These are phyloP conservation scores for Corymbia maculata DNA, from an alignment of 345 rosid genomes.

Conservation along the genomic window DNA sequence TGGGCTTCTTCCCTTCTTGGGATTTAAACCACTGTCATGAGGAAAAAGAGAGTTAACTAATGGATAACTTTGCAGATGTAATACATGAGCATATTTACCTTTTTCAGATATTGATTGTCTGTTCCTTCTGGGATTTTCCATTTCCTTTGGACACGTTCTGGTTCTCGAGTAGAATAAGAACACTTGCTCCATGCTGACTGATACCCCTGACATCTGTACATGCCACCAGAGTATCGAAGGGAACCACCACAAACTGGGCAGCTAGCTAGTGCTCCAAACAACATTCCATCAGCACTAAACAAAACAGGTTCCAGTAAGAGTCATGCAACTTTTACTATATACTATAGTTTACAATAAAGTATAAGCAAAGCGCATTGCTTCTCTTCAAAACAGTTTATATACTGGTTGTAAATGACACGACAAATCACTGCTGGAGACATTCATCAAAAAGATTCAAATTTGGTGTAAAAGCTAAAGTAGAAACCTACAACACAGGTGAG, in stretches of 20 bases:
- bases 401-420: neutral
- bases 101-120: constrained; percentile 49
- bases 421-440: neutral
- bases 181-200: constrained; percentile 93
- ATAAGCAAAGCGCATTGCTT: neutral
- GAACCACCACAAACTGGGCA: constrained; percentile 71
- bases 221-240: constrained; percentile 71
- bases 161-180: constrained; percentile 62
- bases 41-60: neutral
- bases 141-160: constrained; percentile 59
- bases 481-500: neutral
- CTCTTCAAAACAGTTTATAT: neutral
- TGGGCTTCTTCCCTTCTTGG: constrained; percentile 60
- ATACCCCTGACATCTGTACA: constrained; percentile 65
- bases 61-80: too few relatives aligned
- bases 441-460: neutral
- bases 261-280: constrained; percentile 73
- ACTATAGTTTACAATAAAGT: neutral
- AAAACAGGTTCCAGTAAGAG: neutral
- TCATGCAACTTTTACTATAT: neutral
- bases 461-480: neutral
- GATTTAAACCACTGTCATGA: constrained; percentile 82
- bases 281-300: constrained; percentile 89
- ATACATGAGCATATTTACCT: constrained; percentile 19
- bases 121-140: constrained; percentile 82